These are phyloP conservation scores for Schwanniomyces vanrijiae DNA, from an alignment of 805 yeast genomes.

Conservation along the genomic window DNA sequence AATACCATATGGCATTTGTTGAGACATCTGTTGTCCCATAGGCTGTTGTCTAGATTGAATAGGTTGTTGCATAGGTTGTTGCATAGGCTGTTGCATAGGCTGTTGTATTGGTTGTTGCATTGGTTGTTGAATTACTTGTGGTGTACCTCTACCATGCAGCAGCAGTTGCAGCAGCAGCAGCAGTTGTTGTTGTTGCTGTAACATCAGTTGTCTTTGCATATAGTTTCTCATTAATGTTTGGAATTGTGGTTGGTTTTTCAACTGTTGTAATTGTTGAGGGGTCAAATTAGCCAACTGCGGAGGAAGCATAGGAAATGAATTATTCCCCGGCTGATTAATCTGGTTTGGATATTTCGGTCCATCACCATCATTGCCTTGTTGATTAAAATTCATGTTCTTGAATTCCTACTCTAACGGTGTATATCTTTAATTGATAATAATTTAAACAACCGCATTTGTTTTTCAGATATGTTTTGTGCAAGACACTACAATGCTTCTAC, in stretches of 20 bases:
- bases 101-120: conserved; percentile 5
- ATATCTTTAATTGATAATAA: not conserved
- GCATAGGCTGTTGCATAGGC: not conserved
- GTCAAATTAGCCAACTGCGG: conserved; percentile 32
- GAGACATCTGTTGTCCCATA: not conserved
- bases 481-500: not conserved
- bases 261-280: conserved; percentile 44
- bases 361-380: conserved; percentile 6
- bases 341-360: conserved; percentile 2
- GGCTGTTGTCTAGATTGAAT: not conserved
- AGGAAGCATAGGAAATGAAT: conserved; percentile 17
- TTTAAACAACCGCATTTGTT: not conserved
- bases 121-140: conserved; percentile 2
- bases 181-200: conserved; percentile 37
- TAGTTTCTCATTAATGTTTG: conserved; percentile 41
- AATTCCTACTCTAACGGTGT: not conserved
- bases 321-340: conserved; percentile 8
- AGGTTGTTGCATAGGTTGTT: conserved; percentile 1
- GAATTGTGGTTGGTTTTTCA: conserved; percentile 43
- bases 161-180: conserved; percentile 12
- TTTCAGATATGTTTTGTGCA: not conserved
- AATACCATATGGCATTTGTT: conserved; percentile 9
- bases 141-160: not conserved
- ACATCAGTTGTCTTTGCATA: conserved; percentile 40
- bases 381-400: conserved; percentile 12